A percentile compares a stretch with the other conserved stretches of the same genome.
phyloP scores from a whole-genome alignment of 2,329 filamentous ascomycete genomes.

The Alternaria sp. region DNA sequence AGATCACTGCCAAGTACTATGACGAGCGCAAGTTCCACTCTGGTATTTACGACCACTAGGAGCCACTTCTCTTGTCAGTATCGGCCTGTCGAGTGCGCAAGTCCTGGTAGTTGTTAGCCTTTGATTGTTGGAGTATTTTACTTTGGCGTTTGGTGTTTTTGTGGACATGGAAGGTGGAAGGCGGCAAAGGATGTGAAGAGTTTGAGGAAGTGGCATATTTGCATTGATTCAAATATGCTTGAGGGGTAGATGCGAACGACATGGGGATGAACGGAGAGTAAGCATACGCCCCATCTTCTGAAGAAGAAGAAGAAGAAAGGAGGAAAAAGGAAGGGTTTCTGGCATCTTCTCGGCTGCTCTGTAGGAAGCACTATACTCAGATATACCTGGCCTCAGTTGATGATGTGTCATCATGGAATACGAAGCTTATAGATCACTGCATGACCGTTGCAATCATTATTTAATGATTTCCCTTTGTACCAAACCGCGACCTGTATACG shows the following conservation, averaged over 20 bases:
- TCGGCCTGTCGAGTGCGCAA: neutral
- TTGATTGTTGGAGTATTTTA: neutral
- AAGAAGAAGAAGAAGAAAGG: too few species aligned
- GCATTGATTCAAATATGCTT: neutral
- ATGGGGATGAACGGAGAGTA: neutral
- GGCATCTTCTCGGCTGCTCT: neutral
- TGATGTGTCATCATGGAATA: neutral
- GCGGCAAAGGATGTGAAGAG: neutral
- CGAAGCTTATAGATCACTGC: neutral
- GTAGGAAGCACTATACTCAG: neutral
- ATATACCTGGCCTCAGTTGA: neutral
- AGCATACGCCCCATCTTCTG: neutral
- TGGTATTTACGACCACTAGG: slow-evolving; percentile 42
- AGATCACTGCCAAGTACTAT: slow-evolving; percentile 83
- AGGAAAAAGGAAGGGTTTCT: neutral
- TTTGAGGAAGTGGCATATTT: neutral
- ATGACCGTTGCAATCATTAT: neutral
- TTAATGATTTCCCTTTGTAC: neutral
- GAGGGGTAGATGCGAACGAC: neutral
- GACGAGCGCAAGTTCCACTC: slow-evolving; percentile 82
- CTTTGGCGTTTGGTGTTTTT: neutral
- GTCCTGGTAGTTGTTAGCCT: neutral
- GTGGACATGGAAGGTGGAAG: neutral
- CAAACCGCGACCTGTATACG: neutral
- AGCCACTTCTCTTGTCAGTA: neutral